Conservation (phyloP, 192 early-diverging fungal genomes). For the Linnemannia schmuckeri region DNA sequence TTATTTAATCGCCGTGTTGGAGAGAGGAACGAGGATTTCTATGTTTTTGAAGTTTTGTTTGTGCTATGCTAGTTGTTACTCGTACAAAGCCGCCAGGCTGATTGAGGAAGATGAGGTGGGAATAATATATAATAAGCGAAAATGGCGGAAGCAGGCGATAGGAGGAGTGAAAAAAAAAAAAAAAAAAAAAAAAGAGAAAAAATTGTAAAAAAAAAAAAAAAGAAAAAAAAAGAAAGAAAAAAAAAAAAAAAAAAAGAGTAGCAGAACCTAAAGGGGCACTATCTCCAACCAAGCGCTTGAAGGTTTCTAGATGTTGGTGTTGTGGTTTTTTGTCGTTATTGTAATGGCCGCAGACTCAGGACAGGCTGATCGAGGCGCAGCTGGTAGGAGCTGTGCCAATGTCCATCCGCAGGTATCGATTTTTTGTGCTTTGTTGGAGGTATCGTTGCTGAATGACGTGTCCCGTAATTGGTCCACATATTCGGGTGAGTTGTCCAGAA, state of each 20-base stretch:
- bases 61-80: background rate
- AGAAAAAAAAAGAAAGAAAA: slow-evolving; percentile 15
- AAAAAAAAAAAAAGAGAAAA: slow-evolving; percentile 14
- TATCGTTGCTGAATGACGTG: no score
- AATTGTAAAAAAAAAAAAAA: slow-evolving; percentile 15
- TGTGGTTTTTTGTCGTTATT: no score
- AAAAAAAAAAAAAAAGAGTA: slow-evolving; percentile 2
- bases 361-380: no score
- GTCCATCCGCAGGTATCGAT: no score
- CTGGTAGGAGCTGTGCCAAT: no score
- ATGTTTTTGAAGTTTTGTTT: background rate
- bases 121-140: background rate
- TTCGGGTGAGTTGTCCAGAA: no score
- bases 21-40: background rate
- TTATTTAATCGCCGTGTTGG: background rate
- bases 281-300: no score
- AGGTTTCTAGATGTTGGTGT: no score
- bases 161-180: background rate
- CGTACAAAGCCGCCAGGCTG: background rate
- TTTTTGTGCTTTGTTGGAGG: no score
- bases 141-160: background rate
- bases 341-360: no score
- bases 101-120: background rate
- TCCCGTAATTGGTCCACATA: no score
- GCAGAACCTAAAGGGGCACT: background rate